Percentiles rank a stretch among this genome's conserved stretches.
Conservation (phyloP, 768 basidiomycete genomes). For the Tricholoma sp. region DNA sequence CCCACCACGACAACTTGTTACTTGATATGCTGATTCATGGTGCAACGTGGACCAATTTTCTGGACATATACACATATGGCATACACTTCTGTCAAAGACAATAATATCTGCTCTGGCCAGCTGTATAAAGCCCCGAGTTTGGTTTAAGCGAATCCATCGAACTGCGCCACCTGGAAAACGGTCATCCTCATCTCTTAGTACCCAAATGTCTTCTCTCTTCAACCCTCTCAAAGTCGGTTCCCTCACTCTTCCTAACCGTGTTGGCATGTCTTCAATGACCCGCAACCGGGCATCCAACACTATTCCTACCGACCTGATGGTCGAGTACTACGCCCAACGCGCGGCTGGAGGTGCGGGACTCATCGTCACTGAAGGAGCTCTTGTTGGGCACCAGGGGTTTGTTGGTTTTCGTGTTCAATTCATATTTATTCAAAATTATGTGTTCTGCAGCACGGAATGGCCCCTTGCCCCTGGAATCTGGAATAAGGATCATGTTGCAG, state of each 20-base stretch:
- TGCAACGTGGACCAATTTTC: too few relatives aligned
- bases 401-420: not conserved
- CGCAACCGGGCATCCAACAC: slow-evolving; percentile 29
- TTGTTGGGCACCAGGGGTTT: slow-evolving; percentile 39
- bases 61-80: too few relatives aligned
- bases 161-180: too few relatives aligned
- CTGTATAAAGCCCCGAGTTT: not conserved
- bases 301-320: slow-evolving; percentile 29
- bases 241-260: slow-evolving; percentile 26
- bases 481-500: slow-evolving; percentile 36
- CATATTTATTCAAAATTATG: not conserved
- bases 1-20: too few relatives aligned
- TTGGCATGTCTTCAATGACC: slow-evolving; percentile 32
- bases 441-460: slow-evolving; percentile 37
- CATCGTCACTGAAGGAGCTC: slow-evolving; percentile 31
- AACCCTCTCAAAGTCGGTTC: slow-evolving; percentile 27
- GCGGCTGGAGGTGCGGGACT: slow-evolving; percentile 31
- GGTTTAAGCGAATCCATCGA: not conserved
- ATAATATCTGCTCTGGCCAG: not conserved
- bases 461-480: slow-evolving; percentile 42
- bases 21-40: too few relatives aligned
- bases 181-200: not conserved
- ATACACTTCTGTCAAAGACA: not conserved
- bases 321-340: slow-evolving; percentile 35
- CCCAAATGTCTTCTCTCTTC: slow-evolving; percentile 14